Percentiles rank a stretch among this genome's conserved stretches.
Evolutionary conservation across 2,329 filamentous ascomycete species (phyloP).

Genomic region (Cordyceps farinosa): DNA sequence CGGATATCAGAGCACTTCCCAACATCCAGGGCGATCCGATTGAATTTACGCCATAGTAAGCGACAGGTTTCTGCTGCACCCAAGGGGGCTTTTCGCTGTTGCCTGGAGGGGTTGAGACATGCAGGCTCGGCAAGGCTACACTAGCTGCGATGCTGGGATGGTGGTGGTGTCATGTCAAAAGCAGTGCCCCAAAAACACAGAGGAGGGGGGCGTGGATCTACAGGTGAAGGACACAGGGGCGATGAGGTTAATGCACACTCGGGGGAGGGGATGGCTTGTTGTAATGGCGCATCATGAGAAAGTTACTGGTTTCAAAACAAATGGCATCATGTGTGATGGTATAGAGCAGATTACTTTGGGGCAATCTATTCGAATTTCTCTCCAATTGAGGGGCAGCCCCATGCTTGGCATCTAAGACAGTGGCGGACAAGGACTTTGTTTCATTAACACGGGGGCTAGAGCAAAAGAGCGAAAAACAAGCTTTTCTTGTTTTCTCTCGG

Average conservation of each 20-base stretch:
- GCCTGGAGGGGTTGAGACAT: slow-evolving; percentile 12
- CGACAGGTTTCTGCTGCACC: background rate
- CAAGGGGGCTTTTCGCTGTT: background rate
- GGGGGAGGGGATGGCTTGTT: background rate
- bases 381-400: background rate
- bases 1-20: slow-evolving; percentile 33
- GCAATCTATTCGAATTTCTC: background rate
- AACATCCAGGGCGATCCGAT: slow-evolving; percentile 33
- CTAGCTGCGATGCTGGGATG: slow-evolving; percentile 10
- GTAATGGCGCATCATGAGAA: slow-evolving; percentile 10
- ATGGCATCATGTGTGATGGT: slow-evolving; percentile 3
- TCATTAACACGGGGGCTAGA: background rate
- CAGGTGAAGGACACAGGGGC: background rate
- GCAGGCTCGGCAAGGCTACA: slow-evolving; percentile 7
- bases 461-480: background rate
- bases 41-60: slow-evolving; percentile 22
- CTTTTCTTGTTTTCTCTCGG: background rate
- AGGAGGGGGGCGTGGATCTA: slow-evolving; percentile 10
- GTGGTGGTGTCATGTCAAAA: slow-evolving; percentile 3
- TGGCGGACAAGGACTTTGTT: no score
- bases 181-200: background rate
- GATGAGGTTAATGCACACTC: slow-evolving; percentile 7
- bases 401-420: background rate
- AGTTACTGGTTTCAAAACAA: background rate
- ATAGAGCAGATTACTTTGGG: background rate